A percentile compares a stretch with the other conserved stretches of the same genome.
phyloP scores from a whole-genome alignment of 108 stramenopile species.

The Mayamaea pseudoterrestris region DNA sequence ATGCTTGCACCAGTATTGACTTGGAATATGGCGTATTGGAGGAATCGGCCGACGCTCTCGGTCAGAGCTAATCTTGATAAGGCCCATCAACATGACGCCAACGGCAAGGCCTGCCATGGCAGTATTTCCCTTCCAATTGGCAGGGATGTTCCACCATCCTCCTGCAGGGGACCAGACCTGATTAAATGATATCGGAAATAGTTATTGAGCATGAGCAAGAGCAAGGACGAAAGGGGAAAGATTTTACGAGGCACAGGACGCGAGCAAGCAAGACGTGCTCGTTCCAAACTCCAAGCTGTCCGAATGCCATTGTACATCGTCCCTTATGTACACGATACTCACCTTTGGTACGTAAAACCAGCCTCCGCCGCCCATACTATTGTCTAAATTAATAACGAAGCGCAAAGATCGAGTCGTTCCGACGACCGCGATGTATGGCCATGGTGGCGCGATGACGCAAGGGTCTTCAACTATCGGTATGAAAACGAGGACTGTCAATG shows the following conservation, averaged over 20 bases:
- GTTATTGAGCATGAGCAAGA: neutral
- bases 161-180: conserved; percentile 82
- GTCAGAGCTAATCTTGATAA: conserved; percentile 58
- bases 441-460: too few relatives aligned
- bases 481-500: too few relatives aligned
- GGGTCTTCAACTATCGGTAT: too few relatives aligned
- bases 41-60: conserved; percentile 65
- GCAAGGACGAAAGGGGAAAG: neutral
- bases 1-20: conserved; percentile 37
- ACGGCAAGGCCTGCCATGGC: conserved; percentile 37
- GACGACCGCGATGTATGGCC: too few relatives aligned
- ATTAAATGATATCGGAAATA: neutral
- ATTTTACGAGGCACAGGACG: too few relatives aligned
- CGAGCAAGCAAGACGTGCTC: neutral
- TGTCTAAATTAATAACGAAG: neutral
- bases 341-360: conserved; percentile 88
- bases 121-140: conserved; percentile 67
- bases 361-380: conserved; percentile 65
- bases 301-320: neutral
- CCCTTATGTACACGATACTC: conserved; percentile 4
- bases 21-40: conserved; percentile 27
- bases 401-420: too few relatives aligned
- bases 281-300: neutral
- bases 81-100: conserved; percentile 17
- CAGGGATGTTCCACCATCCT: conserved; percentile 79